phyloP scores from a whole-genome alignment of 352 stramenopile species.

The Pythium rhizo-oryzae region DNA sequence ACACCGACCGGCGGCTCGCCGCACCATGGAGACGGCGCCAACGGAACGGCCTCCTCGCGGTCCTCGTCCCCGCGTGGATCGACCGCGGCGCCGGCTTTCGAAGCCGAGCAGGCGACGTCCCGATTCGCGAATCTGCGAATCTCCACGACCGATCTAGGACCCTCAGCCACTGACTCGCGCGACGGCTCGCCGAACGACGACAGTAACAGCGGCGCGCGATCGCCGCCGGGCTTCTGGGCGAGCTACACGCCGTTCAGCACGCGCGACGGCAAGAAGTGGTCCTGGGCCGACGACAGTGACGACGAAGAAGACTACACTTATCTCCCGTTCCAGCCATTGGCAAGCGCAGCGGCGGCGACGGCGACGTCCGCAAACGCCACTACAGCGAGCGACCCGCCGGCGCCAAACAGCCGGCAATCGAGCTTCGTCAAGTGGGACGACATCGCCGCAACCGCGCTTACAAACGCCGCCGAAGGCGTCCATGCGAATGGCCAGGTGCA shows the following conservation, averaged over 20 bases:
- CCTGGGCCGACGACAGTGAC: slow-evolving; percentile 50
- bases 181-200: slow-evolving; percentile 26
- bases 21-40: not conserved
- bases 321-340: slow-evolving; percentile 7
- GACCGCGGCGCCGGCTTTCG: not conserved
- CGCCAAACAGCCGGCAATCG: slow-evolving; percentile 8
- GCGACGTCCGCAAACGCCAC: no score
- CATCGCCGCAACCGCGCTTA: slow-evolving; percentile 60
- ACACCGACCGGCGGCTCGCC: not conserved
- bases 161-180: not conserved
- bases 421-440: slow-evolving; percentile 56
- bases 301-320: slow-evolving; percentile 45
- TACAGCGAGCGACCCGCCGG: slow-evolving; percentile 11
- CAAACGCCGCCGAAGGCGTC: slow-evolving; percentile 38
- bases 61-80: not conserved
- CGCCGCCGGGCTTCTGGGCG: slow-evolving; percentile 78
- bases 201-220: slow-evolving; percentile 52
- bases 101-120: not conserved
- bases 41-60: not conserved
- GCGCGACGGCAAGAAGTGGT: slow-evolving; percentile 27
- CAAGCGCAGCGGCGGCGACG: not conserved
- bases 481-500: slow-evolving; percentile 6
- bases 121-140: slow-evolving; percentile 46
- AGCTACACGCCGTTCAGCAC: slow-evolving; percentile 71
- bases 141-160: slow-evolving; percentile 38